Evolutionary conservation across 768 basidiomycete genomes (phyloP), one percentile per base, ranked within the genome.

Genomic region (Auriscalpium orientale): DNA sequence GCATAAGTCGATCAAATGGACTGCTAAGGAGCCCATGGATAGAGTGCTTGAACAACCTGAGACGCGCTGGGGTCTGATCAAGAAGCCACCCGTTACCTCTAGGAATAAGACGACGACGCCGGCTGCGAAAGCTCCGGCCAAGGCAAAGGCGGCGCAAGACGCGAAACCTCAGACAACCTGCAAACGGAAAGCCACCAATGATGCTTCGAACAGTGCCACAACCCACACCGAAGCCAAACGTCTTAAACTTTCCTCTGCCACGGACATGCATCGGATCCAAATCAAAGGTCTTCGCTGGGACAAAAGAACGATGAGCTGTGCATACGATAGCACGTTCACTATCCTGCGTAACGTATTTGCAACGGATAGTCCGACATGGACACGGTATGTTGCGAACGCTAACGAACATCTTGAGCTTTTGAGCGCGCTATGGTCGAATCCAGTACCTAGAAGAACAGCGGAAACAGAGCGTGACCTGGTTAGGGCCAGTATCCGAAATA

Each of bases 291-390:
- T 58, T 8, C 46, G 15, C 16, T 58, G 57, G 57, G 12, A 55
- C 37, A 8, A 10, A 20, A 28, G 18, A 7, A 55, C 21, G 1
- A 45, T 28, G 15, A 54, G 47, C 46, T 58, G 53, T 58, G 57
- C 57, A 44, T 58, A 48, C 50, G 57, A 58, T 28, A 48, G 33
- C n/a, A 8, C 51, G 0, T 18, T 58, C 15, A 40, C 34, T 16
- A 55, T 55, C 16, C 36, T 53, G n/a, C 33, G 21, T 16, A 15
- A 46, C 13, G 37, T 47, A 4, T 48, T 18, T n/a, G n/a, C 4
- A 15, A 28, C 43, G 7, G 10, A 47, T 4, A 49, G 3, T 15
- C 21, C 15, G n/a, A 7, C 13, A 4, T 53, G 44, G 56, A 21
- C 18, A 10, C 20, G 33, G 21, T 37, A 9, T 16, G 33, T 33